phyloP scores from a whole-genome alignment of 2,329 filamentous ascomycete genomes.

The Monilinia aucupariae region DNA sequence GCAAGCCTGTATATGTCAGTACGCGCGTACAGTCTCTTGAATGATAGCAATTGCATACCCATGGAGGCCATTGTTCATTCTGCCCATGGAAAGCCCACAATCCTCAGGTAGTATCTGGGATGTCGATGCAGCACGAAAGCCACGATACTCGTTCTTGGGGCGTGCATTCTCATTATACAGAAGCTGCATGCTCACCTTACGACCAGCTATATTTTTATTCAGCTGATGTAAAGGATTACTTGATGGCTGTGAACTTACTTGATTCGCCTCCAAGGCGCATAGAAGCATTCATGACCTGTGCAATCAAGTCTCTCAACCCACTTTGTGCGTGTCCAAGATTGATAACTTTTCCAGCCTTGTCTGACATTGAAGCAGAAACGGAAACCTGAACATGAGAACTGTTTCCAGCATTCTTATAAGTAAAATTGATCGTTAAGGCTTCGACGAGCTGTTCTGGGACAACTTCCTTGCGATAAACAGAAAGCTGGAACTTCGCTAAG shows the following conservation, averaged over 20 bases:
- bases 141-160: constrained; percentile 21
- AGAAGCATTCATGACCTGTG: constrained; percentile 4
- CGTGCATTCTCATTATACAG: constrained; percentile 22
- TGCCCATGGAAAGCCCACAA: constrained; percentile 5
- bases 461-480: constrained; percentile 23
- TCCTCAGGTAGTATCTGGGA: constrained; percentile 17
- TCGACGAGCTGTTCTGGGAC: constrained; percentile 24
- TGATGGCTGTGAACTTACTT: neutral
- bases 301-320: constrained; percentile 6
- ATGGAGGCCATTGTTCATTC: neutral
- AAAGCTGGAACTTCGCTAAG: constrained; percentile 28
- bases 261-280: neutral
- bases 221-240: neutral
- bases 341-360: neutral
- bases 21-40: neutral
- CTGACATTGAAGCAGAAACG: constrained; percentile 11
- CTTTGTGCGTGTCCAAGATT: constrained; percentile 14
- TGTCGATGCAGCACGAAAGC: constrained; percentile 22
- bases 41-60: neutral
- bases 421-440: constrained; percentile 27
- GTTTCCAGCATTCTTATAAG: constrained; percentile 20
- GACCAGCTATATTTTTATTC: neutral
- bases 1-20: constrained; percentile 2
- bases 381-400: neutral
- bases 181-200: constrained; percentile 22